phyloP scores from a whole-genome alignment of 495 filamentous ascomycete species.

The Aspergillus biplanus region DNA sequence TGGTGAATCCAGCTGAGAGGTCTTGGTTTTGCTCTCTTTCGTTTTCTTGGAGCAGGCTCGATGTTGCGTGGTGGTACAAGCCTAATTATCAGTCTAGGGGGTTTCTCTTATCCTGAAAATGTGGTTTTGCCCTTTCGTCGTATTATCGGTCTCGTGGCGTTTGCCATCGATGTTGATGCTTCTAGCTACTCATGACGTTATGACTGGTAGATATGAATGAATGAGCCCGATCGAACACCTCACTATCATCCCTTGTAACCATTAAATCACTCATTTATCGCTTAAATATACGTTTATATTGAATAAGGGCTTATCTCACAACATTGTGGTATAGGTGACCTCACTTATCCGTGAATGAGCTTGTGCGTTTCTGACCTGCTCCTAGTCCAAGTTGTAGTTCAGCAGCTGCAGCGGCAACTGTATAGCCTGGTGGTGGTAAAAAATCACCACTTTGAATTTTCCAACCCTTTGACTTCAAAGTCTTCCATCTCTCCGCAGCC shows the following conservation, averaged over 20 bases:
- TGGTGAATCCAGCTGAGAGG: constrained; percentile 7
- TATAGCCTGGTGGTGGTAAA: constrained; percentile 43
- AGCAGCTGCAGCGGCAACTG: constrained; percentile 9
- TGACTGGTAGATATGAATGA: constrained; percentile 36
- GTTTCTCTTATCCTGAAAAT: constrained; percentile 24
- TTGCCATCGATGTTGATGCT: constrained; percentile 11
- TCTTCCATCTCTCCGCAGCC: constrained; percentile 66
- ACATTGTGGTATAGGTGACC: not conserved
- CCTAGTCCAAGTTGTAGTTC: constrained; percentile 24
- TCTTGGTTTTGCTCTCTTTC: constrained; percentile 13
- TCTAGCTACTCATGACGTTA: constrained; percentile 37
- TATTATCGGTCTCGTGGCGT: constrained; percentile 5
- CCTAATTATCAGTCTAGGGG: not conserved
- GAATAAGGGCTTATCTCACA: not conserved
- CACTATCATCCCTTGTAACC: not conserved
- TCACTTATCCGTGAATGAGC: constrained; percentile 3
- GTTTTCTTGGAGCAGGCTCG: not conserved
- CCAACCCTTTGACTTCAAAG: constrained; percentile 68
- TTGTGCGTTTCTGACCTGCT: constrained; percentile 32
- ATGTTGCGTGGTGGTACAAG: not conserved
- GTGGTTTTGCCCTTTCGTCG: constrained; percentile 8
- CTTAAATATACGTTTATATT: no score
- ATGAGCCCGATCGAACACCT: constrained; percentile 26
- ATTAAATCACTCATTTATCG: not conserved
- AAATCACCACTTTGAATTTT: constrained; percentile 54